These are phyloP conservation scores for Pythium scleroteichum DNA, from an alignment of 352 stramenopile genomes.

Conservation along the genomic window DNA sequence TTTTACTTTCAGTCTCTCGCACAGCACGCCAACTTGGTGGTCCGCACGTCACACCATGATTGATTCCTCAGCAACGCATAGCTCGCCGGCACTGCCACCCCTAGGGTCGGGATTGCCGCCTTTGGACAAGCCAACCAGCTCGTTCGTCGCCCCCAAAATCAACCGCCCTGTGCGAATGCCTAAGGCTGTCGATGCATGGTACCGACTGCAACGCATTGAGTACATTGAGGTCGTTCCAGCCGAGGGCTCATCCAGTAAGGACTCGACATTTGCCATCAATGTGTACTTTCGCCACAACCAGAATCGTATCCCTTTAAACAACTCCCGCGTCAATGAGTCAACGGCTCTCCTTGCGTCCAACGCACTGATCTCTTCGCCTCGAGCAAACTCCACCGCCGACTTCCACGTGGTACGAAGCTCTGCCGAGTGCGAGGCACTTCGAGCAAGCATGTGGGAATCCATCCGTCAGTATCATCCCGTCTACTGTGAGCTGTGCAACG, in stretches of 20 bases:
- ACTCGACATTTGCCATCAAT: constrained; percentile 1
- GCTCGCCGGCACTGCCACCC: neutral
- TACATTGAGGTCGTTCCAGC: constrained; percentile 1
- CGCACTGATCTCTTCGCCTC: neutral
- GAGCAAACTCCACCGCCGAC: constrained; percentile 24
- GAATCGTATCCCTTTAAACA: constrained; percentile 10
- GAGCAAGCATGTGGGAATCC: constrained; percentile 39
- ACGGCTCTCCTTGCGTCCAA: neutral
- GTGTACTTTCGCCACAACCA: constrained; percentile 5
- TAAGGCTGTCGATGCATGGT: constrained; percentile 7
- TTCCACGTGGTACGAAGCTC: constrained; percentile 56
- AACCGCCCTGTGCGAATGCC: constrained; percentile 8
- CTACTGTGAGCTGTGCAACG: constrained; percentile 59
- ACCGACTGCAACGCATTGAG: constrained; percentile 9
- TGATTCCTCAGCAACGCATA: too few species aligned
- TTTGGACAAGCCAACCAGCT: neutral
- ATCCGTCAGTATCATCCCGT: constrained; percentile 35
- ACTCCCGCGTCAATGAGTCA: neutral
- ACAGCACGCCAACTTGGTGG: too few species aligned
- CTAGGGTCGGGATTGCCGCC: neutral
- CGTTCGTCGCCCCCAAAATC: neutral
- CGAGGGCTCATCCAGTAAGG: neutral
- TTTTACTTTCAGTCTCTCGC: neutral
- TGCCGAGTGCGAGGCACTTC: constrained; percentile 48
- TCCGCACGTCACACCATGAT: too few species aligned